Percentiles rank a stretch among this genome's conserved stretches.
phyloP scores from a whole-genome alignment of 2,329 filamentous ascomycete species.

The Ophiocordyceps camponoti-floridani region DNA sequence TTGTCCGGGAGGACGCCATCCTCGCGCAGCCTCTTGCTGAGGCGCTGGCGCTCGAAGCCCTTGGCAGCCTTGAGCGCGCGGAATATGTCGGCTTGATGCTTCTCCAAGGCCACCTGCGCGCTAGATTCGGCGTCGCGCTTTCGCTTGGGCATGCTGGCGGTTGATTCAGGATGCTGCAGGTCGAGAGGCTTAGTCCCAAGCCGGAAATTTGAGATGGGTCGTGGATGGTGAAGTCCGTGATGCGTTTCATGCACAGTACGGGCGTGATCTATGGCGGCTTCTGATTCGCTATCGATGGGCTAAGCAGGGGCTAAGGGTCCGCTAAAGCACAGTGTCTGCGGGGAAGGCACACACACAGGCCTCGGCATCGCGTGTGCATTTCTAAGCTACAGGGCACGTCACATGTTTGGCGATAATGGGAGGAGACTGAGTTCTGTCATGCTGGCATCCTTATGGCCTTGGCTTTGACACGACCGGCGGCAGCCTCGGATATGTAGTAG shows the following conservation, averaged over 20 bases:
- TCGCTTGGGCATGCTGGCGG: slow-evolving; percentile 30
- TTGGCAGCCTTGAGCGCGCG: slow-evolving; percentile 55
- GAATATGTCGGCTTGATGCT: slow-evolving; percentile 40
- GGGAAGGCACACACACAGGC: no score
- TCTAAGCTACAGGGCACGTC: no score
- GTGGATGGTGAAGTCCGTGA: neutral
- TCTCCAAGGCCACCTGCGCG: slow-evolving; percentile 31
- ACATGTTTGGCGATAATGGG: no score
- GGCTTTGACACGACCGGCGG: neutral
- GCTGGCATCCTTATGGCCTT: no score
- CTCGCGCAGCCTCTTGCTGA: slow-evolving; percentile 39
- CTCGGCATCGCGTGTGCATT: no score
- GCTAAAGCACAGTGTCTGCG: no score
- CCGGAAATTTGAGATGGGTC: neutral
- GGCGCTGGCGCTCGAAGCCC: slow-evolving; percentile 62
- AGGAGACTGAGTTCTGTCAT: no score
- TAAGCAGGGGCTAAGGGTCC: neutral
- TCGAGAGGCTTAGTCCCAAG: neutral
- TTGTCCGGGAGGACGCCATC: slow-evolving; percentile 27
- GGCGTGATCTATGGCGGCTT: neutral
- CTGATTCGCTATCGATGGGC: neutral
- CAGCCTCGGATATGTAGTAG: neutral
- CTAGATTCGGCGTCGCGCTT: slow-evolving; percentile 28
- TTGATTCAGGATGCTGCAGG: neutral
- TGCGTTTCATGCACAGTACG: neutral